Base-by-base conservation (phyloP, 768 basidiomycete species). In the Crassisporium funariophilum region DNA sequence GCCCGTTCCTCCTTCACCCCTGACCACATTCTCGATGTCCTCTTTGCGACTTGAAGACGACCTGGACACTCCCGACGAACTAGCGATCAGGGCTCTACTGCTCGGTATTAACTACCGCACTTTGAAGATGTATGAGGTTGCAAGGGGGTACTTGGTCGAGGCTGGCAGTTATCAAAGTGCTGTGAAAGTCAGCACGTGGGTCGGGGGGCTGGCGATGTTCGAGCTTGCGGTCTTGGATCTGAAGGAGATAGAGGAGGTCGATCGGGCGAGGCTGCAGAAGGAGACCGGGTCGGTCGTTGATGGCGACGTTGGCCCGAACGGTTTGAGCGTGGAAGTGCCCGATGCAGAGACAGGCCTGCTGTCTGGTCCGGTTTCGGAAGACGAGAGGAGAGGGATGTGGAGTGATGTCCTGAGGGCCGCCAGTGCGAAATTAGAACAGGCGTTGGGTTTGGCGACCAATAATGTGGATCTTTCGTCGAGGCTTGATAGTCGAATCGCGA, bases 171-270 rank as follows among this genome's bases (percentile, higher is more conserved):
- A 71, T 9, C 72, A 77, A 21, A 47, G 60, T 10, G 43, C 62
- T 20, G 61, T 78, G 25, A 67, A 72, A n/a, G 70, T 76, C 23
- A 83, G 76, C 52, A 82, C 78, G 0, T 91, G 88, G 88, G 77
- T 88, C 4, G 73, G 70, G 1, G 81, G 84, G 3, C 73, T 88
- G 2, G 76, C 85, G 11, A 68, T 76, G 58, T 88, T 88, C 46
- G 88, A 91, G 63, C 65, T 83, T 10, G 83, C 86, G 0, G 84
- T 88, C 25, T 57, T 85, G n/a, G 83, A 85, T 47, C 66, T 91
- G 57, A 81, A 79, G 63, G 80, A 84, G 51, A 69, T 71, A 5
- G 75, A 78, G 40, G 63, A 60, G 1, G 60, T 45, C 33, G 66
- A 62, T 41, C 50, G 55, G 25, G 46, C 43, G 40, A 57, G 49